Conservation (phyloP, 2,329 filamentous ascomycete genomes). For the Exophiala mesophila region DNA sequence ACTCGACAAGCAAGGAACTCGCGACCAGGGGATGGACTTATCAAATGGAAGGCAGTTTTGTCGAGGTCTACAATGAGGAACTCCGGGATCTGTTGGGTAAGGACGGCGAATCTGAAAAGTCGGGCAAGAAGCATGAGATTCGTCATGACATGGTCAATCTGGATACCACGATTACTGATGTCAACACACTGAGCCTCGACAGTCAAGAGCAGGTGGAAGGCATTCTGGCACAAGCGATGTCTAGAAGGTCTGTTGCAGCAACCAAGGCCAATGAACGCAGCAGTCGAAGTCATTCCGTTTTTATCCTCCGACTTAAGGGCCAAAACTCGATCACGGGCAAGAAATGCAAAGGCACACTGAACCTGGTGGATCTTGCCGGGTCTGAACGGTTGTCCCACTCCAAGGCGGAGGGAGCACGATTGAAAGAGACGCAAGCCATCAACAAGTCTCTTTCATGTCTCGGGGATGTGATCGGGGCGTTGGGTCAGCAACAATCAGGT, state of each 20-base stretch:
- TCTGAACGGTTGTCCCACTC: conserved; percentile 87
- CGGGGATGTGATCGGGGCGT: conserved; percentile 87
- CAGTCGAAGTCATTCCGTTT: conserved; percentile 91
- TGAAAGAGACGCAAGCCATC: conserved; percentile 95
- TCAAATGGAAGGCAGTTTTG: conserved; percentile 87
- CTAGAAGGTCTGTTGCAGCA: conserved; percentile 85
- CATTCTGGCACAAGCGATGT: conserved; percentile 74
- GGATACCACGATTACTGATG: conserved; percentile 76
- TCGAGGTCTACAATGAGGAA: conserved; percentile 98
- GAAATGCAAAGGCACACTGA: conserved; percentile 85
- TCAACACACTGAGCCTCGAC: conserved; percentile 70
- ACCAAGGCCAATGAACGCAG: conserved; percentile 97
- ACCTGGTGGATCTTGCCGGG: conserved; percentile 91
- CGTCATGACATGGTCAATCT: conserved; percentile 77
- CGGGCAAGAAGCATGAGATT: conserved; percentile 82
- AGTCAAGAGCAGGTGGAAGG: conserved; percentile 73
- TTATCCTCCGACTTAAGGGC: conserved; percentile 70
- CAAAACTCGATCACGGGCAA: conserved; percentile 71
- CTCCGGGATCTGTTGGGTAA: conserved; percentile 81
- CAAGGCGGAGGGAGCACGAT: conserved; percentile 75
- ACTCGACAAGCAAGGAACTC: conserved; percentile 75
- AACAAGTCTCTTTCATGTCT: conserved; percentile 90
- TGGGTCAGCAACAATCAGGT: conserved; percentile 62
- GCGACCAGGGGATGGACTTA: conserved; percentile 93
- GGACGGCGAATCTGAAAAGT: conserved; percentile 71